phyloP scores from a whole-genome alignment of 75 land plant species.

The Picea glauca region DNA sequence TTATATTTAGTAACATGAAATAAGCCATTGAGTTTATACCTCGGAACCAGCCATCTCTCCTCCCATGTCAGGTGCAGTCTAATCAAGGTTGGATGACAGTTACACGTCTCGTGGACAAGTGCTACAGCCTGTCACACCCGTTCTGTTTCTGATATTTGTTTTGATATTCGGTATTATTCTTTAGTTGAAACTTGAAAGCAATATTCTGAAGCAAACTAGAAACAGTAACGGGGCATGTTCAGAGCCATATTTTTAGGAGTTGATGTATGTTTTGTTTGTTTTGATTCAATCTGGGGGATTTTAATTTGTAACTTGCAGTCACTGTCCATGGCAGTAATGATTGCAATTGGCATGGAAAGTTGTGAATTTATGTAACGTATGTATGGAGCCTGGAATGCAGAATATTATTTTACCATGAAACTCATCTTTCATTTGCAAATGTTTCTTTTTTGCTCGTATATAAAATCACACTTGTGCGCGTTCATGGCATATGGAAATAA shows the following conservation, averaged over 20 bases:
- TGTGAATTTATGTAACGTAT: no score
- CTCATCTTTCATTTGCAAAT: not conserved
- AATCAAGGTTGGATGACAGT: not conserved
- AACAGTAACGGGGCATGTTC: not conserved
- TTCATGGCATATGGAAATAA: not conserved
- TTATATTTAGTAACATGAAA: not conserved
- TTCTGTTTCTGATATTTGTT: constrained; percentile 5
- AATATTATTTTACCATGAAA: not conserved
- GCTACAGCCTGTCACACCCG: not conserved
- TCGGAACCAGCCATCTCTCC: not conserved
- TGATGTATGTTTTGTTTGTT: not conserved
- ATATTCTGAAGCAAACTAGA: not conserved
- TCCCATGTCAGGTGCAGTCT: not conserved
- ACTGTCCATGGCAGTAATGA: not conserved
- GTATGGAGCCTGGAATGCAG: no score
- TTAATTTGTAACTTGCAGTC: not conserved
- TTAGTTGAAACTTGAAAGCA: not conserved
- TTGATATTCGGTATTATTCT: not conserved
- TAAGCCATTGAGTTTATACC: not conserved
- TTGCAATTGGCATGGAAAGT: not conserved
- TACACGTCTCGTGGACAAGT: not conserved
- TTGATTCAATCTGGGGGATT: not conserved
- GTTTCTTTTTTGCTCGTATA: not conserved
- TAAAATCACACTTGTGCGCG: not conserved
- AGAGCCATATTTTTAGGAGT: not conserved